Evolutionary conservation across 768 basidiomycete genomes (phyloP), one percentile per base, ranked within the genome.

Genomic region (Goffeauzyma gilvescens): DNA sequence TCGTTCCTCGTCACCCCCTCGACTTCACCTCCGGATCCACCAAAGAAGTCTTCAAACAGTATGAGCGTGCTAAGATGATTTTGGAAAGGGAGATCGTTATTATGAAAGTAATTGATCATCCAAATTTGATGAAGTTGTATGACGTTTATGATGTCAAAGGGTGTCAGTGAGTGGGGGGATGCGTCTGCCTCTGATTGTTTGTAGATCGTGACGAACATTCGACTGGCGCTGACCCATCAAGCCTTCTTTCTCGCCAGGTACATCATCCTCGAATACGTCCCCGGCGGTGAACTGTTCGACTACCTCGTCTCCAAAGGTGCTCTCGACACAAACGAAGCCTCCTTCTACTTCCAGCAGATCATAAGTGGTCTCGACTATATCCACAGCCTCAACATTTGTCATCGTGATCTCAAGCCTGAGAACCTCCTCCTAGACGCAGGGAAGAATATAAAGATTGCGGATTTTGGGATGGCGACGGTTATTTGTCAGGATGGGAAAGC

Each of bases 51-150:
- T n/a, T n/a, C n/a, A n/a, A n/a, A n/a, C n/a, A n/a, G n/a, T n/a
- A n/a, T n/a, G 80, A 85, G 49, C 84, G 83, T 62, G 52, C 57
- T 23, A 50, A 65, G n/a, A 44, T 89, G 35, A 80, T 82, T 3
- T 79, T 95, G 46, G 86, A 93, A 61, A 69, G 84, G 50, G 89
- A 96, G 64, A 90, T 96, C 48, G 84, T 82, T 43, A 87, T 95
- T 78, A 90, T 96, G 89, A 96, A 95, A 64, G 79, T 95, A 54
- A 87, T 96, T 78, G 83, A 89, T 57, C 89, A 96, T 59, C 89
- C 86, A 1, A 93, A 93, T 65, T 85, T 96, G 54, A 75, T 95
- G 69, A 76, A 80, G 48, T 78, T 96, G 30, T 87, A 84, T 64
- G 89, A 96, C 58, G 89, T 95, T 41, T 93, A 81, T 65, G 86